A percentile compares a stretch with the other conserved stretches of the same genome.
These are phyloP conservation scores for Pseudevernia furfuracea DNA, from an alignment of 495 filamentous ascomycete genomes.

Conservation along the genomic window DNA sequence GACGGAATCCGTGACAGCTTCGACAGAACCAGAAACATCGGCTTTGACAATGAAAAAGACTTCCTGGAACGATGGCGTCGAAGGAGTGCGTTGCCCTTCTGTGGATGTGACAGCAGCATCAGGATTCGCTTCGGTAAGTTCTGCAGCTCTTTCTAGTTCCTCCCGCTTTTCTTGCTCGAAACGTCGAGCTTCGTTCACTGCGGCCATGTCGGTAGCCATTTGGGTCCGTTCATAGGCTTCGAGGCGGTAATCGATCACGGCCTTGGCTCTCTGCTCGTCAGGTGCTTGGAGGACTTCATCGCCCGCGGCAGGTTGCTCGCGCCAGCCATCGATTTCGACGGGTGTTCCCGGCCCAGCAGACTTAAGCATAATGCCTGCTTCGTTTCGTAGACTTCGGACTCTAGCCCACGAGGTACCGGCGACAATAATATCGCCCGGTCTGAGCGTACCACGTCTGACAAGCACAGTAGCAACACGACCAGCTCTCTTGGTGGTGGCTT, in stretches of 20 bases:
- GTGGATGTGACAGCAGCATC: constrained; percentile 7
- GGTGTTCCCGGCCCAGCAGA: constrained; percentile 83
- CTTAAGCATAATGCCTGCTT: constrained; percentile 63
- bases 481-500: constrained; percentile 80
- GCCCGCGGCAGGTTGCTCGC: constrained; percentile 81
- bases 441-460: constrained; percentile 77
- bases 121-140: constrained; percentile 22
- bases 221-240: constrained; percentile 54
- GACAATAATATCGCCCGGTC: constrained; percentile 73
- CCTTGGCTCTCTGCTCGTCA: constrained; percentile 70
- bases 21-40: constrained; percentile 87
- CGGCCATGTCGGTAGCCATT: constrained; percentile 61
- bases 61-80: constrained; percentile 39
- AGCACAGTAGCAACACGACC: constrained; percentile 86
- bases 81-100: constrained; percentile 14
- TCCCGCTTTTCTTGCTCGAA: constrained; percentile 53
- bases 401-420: constrained; percentile 81
- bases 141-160: constrained; percentile 39
- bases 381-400: constrained; percentile 74
- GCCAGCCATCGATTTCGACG: constrained; percentile 90
- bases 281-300: constrained; percentile 77
- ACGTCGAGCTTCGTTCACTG: constrained; percentile 64
- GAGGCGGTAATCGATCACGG: constrained; percentile 67
- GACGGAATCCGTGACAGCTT: constrained; percentile 73
- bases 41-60: constrained; percentile 83